These are phyloP conservation scores for Capronia coronata DNA, from an alignment of 2,329 filamentous ascomycete species.

Conservation along the genomic window DNA sequence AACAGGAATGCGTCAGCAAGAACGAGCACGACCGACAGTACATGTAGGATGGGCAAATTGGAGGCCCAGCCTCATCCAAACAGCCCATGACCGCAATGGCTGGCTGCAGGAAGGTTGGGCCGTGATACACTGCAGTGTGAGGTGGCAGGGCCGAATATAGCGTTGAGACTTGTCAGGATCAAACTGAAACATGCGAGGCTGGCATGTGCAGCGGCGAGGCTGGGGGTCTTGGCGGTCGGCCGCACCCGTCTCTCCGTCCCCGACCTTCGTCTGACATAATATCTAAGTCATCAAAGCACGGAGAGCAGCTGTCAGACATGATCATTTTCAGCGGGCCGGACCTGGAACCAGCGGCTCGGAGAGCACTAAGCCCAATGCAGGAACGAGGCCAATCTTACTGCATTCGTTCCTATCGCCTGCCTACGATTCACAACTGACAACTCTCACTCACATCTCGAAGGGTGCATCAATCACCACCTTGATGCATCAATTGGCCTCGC, in stretches of 20 bases:
- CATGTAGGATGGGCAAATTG: slow-evolving; percentile 18
- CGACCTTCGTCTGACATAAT: background rate
- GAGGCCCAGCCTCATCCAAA: slow-evolving; percentile 17
- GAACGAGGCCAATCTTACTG: background rate
- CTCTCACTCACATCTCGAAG: too few species aligned
- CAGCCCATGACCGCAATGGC: slow-evolving; percentile 12
- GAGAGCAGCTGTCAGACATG: background rate
- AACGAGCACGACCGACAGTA: slow-evolving; percentile 12
- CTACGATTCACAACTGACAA: too few species aligned
- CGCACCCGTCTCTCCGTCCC: background rate
- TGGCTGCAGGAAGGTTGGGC: slow-evolving; percentile 14
- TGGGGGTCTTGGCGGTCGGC: background rate
- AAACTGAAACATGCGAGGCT: slow-evolving; percentile 1
- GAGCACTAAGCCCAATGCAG: background rate
- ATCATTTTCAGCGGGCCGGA: background rate
- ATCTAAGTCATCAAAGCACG: too few species aligned
- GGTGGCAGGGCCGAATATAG: slow-evolving; percentile 4
- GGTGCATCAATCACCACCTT: too few species aligned
- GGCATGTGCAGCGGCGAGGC: slow-evolving; percentile 8
- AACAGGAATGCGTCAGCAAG: slow-evolving; percentile 10
- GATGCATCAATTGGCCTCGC: too few species aligned
- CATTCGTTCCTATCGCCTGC: too few species aligned
- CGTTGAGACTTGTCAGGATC: background rate
- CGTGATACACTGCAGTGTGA: too few species aligned
- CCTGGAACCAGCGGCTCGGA: background rate